A percentile compares a stretch with the other conserved stretches of the same genome.
Evolutionary conservation across 257 asterid species (phyloP).

Genomic region (Nemophila menziesii): DNA sequence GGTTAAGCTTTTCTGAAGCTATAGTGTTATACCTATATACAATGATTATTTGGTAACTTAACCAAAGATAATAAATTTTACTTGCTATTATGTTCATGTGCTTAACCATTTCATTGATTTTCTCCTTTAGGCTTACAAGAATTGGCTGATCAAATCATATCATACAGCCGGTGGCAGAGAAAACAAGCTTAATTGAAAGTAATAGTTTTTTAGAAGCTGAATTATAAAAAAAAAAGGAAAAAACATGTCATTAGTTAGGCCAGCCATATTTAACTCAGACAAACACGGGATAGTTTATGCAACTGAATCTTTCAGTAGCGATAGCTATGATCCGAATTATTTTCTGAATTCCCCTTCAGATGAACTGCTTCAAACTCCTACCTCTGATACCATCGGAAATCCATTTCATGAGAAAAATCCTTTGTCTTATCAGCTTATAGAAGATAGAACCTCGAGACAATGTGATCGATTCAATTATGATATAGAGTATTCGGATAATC

Average conservation of each 20-base stretch:
- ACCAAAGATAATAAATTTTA: too few relatives aligned
- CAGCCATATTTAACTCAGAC: conserved; percentile 37
- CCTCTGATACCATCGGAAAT: conserved; percentile 21
- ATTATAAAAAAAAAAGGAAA: conserved; percentile 5
- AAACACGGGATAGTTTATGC: conserved; percentile 30
- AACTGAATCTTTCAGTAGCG: conserved; percentile 41
- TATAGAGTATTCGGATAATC: conserved; percentile 21
- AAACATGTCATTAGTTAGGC: conserved; percentile 61
- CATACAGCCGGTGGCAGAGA: neutral
- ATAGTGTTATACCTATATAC: too few relatives aligned
- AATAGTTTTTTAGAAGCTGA: neutral
- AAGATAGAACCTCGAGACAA: conserved; percentile 13
- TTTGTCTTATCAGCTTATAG: conserved; percentile 18
- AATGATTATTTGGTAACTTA: too few relatives aligned
- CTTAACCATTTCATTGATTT: too few relatives aligned
- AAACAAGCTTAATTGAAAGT: neutral
- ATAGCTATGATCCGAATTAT: conserved; percentile 39
- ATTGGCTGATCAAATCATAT: conserved; percentile 8
- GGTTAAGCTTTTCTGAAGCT: too few relatives aligned
- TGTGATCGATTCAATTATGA: conserved; percentile 21
- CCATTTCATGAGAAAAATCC: conserved; percentile 22
- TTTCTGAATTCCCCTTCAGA: conserved; percentile 55
- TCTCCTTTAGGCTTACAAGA: neutral
- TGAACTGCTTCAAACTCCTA: conserved; percentile 23
- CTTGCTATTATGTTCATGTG: too few relatives aligned